Evolutionary conservation across 2,329 filamentous ascomycete species (phyloP), one percentile per base, ranked within the genome.

Genomic region (Byssoonygena ceratinophila): DNA sequence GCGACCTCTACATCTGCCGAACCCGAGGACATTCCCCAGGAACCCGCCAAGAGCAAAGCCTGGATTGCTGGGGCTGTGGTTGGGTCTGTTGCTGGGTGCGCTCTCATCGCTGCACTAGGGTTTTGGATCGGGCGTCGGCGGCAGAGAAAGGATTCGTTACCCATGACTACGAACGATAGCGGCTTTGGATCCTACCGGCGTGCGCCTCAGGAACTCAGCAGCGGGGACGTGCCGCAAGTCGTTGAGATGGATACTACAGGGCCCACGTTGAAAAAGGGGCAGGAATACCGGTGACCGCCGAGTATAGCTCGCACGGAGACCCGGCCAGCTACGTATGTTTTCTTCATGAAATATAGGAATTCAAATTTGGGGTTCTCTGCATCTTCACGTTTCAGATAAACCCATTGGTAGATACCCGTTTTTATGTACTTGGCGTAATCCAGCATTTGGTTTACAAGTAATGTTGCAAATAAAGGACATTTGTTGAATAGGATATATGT

Each of bases 61-160:
- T 54, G 52, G 52, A 43, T 54, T 36, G 46, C 41, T 4, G 52
- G 52, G 14, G 39, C 47, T 5, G 52, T 54, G 16, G 25, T 54
- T 27, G 52, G 46, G 6, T 32, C 47, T 12, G 18, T 54, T 32
- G 34, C 34, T 9, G 51, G 14, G 12, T 51, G 49, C 31, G 40
- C 32, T 12, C 20, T 51, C 8, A 45, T 51, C 18, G 36, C 46
- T 25, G 29, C 32, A 27, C 20, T 51, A 12, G 39, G 40, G 1
- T 51, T 51, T 20, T 51, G 39, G 25, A 18, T 51, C 22, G 49
- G 49, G 11, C 49, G 40, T 45, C 41, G 49, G 8, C 18, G 49
- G 23, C 40, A 29, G 9, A 43, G 20, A n/a, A 41, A 20, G 20
- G 16, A 18, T 20, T 18, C 11, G 8, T 25, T 41, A 3, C 20